Base-by-base conservation (phyloP, 495 filamentous ascomycete genomes). In the Neurospora sp. region DNA sequence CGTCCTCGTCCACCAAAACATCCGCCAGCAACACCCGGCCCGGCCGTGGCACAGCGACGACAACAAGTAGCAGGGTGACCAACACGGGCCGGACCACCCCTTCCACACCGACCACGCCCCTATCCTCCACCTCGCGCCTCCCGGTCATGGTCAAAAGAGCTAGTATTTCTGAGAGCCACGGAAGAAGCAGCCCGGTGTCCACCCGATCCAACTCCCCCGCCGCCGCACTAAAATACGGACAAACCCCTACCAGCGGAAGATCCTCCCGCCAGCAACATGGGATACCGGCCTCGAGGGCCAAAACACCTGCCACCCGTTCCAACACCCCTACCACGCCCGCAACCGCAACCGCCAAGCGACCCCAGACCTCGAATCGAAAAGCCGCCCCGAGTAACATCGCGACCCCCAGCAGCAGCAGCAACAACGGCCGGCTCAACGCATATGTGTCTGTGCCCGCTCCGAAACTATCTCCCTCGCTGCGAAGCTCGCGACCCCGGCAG, bases 401-500 rank as follows among this genome's bases (percentile, higher is more conserved):
- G 14, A 81, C 77, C 18, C 72, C 79, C 23, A 71, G 76, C 40
- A 82, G 73, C 69, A 81, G 40, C 40, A 42, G 42, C 42, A 66
- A 35, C 14, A 66, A 66, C 54, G 54, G 84, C n/a, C 84, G 86
- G 69, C 83, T 89, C 38, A 86, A 86, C 75, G 86, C 86, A 23
- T 88, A 87, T 72, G 87, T 89, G 40, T 80, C 86, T 69, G 77
- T 82, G 6, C 83, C 87, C 31, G 76, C 80, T 10, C 83, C 86
- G 3, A 89, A 88, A 74, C 76, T 84, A 37, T 89, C 87, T 5
- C 94, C 94, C 0, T 91, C 90, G 14, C 83, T 97, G 27, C 88
- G 94, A 73, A 95, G 93, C 75, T 97, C 94, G 11, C 86, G 93
- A 49, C 92, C 93, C 23, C 86, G 94, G 39, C 91, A 93, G 80